Conservation (phyloP, 148 eudicot genomes). For the Chenopodium formosanum region DNA sequence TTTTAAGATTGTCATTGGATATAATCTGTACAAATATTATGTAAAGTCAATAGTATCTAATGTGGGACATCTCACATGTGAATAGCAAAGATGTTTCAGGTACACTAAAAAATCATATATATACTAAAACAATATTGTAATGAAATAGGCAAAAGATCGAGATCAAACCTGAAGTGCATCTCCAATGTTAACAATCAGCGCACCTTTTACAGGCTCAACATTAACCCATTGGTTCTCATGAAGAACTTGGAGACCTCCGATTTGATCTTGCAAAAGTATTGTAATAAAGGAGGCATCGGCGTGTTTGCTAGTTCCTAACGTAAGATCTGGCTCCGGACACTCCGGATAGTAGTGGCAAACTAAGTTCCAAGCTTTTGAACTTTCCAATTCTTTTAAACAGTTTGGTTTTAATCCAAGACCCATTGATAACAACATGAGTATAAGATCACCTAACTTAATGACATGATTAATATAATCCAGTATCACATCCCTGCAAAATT, state of each 20-base stretch:
- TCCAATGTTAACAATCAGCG: conserved; percentile 44
- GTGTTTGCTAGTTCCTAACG: conserved; percentile 41
- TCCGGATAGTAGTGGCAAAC: conserved; percentile 45
- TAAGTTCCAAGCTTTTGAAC: conserved; percentile 23
- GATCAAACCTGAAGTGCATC: conserved; percentile 39
- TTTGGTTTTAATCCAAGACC: conserved; percentile 38
- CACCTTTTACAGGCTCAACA: conserved; percentile 39
- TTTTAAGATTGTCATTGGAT: conserved; percentile 37
- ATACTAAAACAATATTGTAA: too few relatives aligned
- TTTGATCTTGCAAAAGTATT: conserved; percentile 36
- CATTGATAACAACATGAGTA: conserved; percentile 36
- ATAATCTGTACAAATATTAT: conserved; percentile 21
- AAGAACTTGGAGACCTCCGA: conserved; percentile 49
- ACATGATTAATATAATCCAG: conserved; percentile 4
- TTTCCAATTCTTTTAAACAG: conserved; percentile 28
- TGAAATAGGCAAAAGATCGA: neutral
- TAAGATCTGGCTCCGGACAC: conserved; percentile 52
- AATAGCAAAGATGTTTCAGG: too few relatives aligned
- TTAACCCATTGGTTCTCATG: conserved; percentile 45
- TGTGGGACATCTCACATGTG: too few relatives aligned
- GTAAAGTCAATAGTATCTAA: neutral
- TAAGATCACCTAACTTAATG: conserved; percentile 1
- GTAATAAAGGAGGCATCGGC: conserved; percentile 37
- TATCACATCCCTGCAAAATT: conserved; percentile 15
- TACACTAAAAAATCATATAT: too few relatives aligned